Evolutionary conservation across 768 basidiomycete genomes (phyloP).

Genomic region (Rhodotorula toruloides): DNA sequence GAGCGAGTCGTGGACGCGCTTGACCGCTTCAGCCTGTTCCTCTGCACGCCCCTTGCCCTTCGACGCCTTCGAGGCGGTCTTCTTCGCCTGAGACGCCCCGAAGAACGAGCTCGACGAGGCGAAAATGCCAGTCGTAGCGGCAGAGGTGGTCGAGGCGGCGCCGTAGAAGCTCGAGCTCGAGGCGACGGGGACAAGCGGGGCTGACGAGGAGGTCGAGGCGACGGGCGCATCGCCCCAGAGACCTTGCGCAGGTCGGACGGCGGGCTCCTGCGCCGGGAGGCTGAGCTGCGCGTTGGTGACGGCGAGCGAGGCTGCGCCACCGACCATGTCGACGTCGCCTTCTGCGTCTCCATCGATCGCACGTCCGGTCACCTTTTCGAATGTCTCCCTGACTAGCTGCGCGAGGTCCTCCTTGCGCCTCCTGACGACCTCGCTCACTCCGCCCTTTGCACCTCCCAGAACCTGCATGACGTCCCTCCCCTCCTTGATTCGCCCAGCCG

Average conservation of each 20-base stretch:
- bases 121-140: neutral
- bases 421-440: constrained; percentile 32
- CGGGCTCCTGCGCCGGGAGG: constrained; percentile 20
- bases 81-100: no score
- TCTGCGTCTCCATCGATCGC: neutral
- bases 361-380: constrained; percentile 43
- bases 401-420: constrained; percentile 29
- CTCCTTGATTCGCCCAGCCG: constrained; percentile 56
- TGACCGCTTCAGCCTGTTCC: constrained; percentile 13
- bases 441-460: constrained; percentile 14
- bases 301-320: neutral
- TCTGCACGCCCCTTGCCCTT: constrained; percentile 13
- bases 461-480: constrained; percentile 54
- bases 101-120: constrained; percentile 21
- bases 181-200: neutral
- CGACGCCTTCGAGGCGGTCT: no score
- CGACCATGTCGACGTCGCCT: constrained; percentile 1
- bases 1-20: constrained; percentile 27
- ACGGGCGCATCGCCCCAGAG: constrained; percentile 12
- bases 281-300: constrained; percentile 3
- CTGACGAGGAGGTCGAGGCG: constrained; percentile 4
- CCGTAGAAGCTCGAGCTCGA: constrained; percentile 6
- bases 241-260: constrained; percentile 10
- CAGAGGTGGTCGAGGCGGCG: neutral
- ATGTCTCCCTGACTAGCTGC: constrained; percentile 51